phyloP scores from a whole-genome alignment of 1,284 basidiomycete species.

The Mycena citricolor region DNA sequence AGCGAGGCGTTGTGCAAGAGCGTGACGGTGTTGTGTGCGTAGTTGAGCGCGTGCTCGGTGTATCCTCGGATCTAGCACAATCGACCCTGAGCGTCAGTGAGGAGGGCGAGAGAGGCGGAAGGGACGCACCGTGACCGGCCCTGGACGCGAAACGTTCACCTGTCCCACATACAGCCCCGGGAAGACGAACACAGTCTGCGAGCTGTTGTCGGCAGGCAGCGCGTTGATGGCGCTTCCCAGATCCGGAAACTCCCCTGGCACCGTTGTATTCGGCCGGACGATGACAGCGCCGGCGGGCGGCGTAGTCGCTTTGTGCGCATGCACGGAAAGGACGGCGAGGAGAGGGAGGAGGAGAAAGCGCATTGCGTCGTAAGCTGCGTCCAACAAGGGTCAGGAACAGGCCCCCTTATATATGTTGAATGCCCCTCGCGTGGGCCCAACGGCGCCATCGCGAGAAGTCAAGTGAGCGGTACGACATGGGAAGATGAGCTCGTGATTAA shows the following conservation, averaged over 20 bases:
- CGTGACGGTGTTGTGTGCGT: constrained; percentile 41
- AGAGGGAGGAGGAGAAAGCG: too few species aligned
- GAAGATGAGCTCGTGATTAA: too few species aligned
- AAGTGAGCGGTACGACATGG: too few species aligned
- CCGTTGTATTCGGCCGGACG: constrained; percentile 22
- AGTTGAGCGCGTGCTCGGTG: constrained; percentile 38
- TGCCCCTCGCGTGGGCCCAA: too few species aligned
- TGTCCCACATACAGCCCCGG: constrained; percentile 57
- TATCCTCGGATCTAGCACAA: constrained; percentile 46
- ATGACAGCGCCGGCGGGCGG: constrained; percentile 46
- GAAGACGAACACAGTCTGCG: constrained; percentile 51
- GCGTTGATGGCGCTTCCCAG: constrained; percentile 42
- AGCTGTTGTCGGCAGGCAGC: constrained; percentile 39
- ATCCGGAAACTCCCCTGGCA: constrained; percentile 43
- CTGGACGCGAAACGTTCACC: constrained; percentile 48
- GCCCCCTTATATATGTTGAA: too few species aligned
- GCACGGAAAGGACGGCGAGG: too few species aligned
- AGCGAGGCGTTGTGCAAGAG: constrained; percentile 42
- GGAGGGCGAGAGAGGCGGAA: not conserved
- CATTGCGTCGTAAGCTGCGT: too few species aligned
- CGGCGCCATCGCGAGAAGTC: too few species aligned
- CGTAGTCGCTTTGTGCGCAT: too few species aligned
- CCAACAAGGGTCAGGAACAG: too few species aligned
- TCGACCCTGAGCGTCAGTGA: not conserved
- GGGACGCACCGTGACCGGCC: constrained; percentile 39